phyloP scores from a whole-genome alignment of 2,329 filamentous ascomycete species.

The Ceratocystis alfenasii region DNA sequence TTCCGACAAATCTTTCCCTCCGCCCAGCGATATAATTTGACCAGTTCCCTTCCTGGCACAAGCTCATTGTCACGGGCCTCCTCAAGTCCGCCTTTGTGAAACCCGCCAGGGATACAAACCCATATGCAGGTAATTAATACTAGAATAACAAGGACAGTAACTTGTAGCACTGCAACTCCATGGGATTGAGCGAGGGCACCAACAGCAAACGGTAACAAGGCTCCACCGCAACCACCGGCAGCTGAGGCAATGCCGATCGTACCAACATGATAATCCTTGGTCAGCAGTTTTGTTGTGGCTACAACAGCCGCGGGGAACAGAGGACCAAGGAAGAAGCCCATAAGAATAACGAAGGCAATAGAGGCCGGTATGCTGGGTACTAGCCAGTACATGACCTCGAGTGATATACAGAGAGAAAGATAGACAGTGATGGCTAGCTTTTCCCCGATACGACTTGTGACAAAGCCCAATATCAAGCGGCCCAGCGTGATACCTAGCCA shows the following conservation, averaged over 20 bases:
- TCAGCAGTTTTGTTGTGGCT: constrained; percentile 60
- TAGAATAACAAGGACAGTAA: constrained; percentile 41
- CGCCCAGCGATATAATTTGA: constrained; percentile 9
- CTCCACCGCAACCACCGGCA: constrained; percentile 62
- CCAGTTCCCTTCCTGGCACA: constrained; percentile 13
- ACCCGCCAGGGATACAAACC: constrained; percentile 34
- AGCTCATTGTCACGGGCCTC: constrained; percentile 30
- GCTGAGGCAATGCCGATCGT: constrained; percentile 71
- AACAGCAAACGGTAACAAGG: constrained; percentile 53
- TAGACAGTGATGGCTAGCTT: constrained; percentile 53
- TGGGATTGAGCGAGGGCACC: constrained; percentile 52
- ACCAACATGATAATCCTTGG: constrained; percentile 61
- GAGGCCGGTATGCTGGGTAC: constrained; percentile 65
- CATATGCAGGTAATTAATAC: constrained; percentile 36
- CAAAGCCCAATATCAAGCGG: constrained; percentile 59
- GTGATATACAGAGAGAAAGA: constrained; percentile 47
- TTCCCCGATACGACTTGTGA: constrained; percentile 63
- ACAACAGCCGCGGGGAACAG: constrained; percentile 67
- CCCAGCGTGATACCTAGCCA: constrained; percentile 75
- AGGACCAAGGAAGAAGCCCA: constrained; percentile 71
- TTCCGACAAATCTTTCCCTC: neutral
- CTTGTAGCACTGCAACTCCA: constrained; percentile 46
- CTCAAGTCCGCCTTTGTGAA: constrained; percentile 33
- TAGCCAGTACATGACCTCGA: constrained; percentile 69
- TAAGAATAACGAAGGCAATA: constrained; percentile 55